Conservation (phyloP, 495 filamentous ascomycete genomes). For the Peziza echinospora region DNA sequence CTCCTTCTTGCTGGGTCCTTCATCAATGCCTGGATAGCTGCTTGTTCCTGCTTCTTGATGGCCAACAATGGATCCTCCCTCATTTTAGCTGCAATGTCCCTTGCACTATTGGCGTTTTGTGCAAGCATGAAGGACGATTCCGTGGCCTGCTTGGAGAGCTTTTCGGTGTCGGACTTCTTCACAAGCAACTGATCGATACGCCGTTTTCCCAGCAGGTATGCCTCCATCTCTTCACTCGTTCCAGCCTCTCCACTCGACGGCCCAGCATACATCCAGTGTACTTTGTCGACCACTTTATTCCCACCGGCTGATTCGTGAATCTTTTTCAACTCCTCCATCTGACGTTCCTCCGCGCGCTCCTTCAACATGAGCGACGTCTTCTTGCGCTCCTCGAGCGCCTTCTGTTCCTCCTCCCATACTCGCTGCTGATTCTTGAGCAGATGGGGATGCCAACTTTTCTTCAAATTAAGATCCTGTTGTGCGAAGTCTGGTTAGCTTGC, state of each 20-base stretch:
- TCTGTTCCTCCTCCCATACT: conserved; percentile 73
- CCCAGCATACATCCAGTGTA: conserved; percentile 96
- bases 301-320: conserved; percentile 81
- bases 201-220: conserved; percentile 77
- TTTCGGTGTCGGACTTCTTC: conserved; percentile 60
- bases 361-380: conserved; percentile 66
- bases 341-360: conserved; percentile 82
- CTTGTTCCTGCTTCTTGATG: conserved; percentile 82
- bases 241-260: conserved; percentile 58
- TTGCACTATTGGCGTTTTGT: conserved; percentile 37
- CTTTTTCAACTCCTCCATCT: conserved; percentile 73
- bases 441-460: conserved; percentile 92
- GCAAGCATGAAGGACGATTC: conserved; percentile 39
- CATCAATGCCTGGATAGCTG: conserved; percentile 70
- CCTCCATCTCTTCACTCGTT: conserved; percentile 81
- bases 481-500: conserved; percentile 6
- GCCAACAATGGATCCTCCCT: conserved; percentile 73
- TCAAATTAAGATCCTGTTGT: conserved; percentile 56
- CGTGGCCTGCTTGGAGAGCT: conserved; percentile 58
- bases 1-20: conserved; percentile 56
- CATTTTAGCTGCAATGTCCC: conserved; percentile 68
- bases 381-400: conserved; percentile 89
- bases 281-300: conserved; percentile 45
- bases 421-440: conserved; percentile 61
- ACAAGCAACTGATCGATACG: conserved; percentile 64